Conservation (phyloP, 2,329 filamentous ascomycete genomes). For the Ceratocystis cacaofunesta region DNA sequence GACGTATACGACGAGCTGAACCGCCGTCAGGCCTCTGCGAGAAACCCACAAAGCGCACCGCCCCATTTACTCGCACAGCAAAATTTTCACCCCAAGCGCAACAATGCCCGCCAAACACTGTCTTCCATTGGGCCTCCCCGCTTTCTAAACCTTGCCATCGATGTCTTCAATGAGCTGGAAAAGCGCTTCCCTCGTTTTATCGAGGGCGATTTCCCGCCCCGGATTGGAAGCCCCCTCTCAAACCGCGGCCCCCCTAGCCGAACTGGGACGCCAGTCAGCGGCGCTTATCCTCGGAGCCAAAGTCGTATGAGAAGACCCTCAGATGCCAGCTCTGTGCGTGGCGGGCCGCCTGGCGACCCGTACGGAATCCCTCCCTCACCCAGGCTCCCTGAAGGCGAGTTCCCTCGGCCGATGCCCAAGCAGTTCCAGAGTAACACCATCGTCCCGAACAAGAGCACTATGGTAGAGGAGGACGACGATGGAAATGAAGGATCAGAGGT, state of each 20-base stretch:
- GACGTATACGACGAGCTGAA: slow-evolving; percentile 94
- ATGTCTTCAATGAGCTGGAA: slow-evolving; percentile 92
- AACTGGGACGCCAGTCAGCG: slow-evolving; percentile 47
- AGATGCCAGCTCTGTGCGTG: slow-evolving; percentile 46
- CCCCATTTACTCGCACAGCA: slow-evolving; percentile 68
- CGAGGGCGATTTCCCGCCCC: slow-evolving; percentile 49
- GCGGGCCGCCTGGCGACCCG: slow-evolving; percentile 23
- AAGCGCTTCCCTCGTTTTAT: slow-evolving; percentile 73
- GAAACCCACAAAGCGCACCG: slow-evolving; percentile 44
- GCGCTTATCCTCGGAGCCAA: slow-evolving; percentile 37
- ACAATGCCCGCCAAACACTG: slow-evolving; percentile 91
- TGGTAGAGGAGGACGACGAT: slow-evolving; percentile 90
- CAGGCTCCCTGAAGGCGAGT: slow-evolving; percentile 40
- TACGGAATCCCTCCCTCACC: slow-evolving; percentile 46
- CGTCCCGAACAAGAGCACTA: slow-evolving; percentile 91
- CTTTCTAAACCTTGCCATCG: slow-evolving; percentile 83
- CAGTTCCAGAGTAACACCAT: slow-evolving; percentile 93
- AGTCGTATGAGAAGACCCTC: slow-evolving; percentile 43
- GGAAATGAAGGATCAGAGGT: slow-evolving; percentile 30
- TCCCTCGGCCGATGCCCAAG: slow-evolving; percentile 66
- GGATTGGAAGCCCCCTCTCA: slow-evolving; percentile 53
- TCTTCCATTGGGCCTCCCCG: slow-evolving; percentile 74
- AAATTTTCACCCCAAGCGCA: slow-evolving; percentile 89
- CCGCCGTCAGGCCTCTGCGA: slow-evolving; percentile 58
- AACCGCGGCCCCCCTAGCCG: slow-evolving; percentile 44